These are phyloP conservation scores for Rhododendron ferrugineum DNA, from an alignment of 148 eudicot species.

Conservation along the genomic window DNA sequence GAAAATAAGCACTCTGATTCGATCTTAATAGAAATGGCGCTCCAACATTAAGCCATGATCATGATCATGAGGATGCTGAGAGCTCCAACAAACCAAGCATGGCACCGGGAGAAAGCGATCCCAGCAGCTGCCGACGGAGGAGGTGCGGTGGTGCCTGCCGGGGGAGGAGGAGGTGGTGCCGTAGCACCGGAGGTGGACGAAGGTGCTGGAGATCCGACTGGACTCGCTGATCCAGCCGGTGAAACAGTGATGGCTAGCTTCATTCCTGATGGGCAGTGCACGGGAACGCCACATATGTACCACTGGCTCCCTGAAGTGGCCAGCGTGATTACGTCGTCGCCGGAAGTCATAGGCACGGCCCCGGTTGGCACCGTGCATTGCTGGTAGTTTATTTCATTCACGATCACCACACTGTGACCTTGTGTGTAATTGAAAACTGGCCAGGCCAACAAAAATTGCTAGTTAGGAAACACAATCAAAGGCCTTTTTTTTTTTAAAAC, in stretches of 20 bases:
- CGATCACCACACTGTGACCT: conserved; percentile 29
- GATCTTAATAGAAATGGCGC: neutral
- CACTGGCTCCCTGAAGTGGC: conserved; percentile 25
- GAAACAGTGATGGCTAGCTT: conserved; percentile 26
- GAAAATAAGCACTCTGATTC: neutral
- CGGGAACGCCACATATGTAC: conserved; percentile 26
- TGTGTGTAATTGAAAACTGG: conserved; percentile 28
- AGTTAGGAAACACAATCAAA: neutral
- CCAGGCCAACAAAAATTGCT: neutral
- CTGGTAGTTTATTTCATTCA: conserved; percentile 20
- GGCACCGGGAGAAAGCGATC: neutral
- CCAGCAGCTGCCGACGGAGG: neutral
- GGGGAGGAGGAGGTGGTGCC: neutral
- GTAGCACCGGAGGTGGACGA: neutral
- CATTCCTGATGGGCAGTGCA: conserved; percentile 21
- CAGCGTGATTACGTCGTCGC: conserved; percentile 23
- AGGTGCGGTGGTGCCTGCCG: neutral
- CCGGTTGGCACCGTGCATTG: conserved; percentile 12
- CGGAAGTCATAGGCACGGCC: conserved; percentile 14
- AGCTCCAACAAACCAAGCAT: neutral
- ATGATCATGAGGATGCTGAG: neutral
- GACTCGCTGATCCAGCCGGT: neutral
- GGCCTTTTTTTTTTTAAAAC: neutral
- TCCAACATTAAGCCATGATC: neutral
- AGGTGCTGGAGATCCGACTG: neutral